Percentiles rank a stretch among this genome's conserved stretches.
Evolutionary conservation across 345 rosid genomes (phyloP).

Genomic region (Eucalyptus cloeziana): DNA sequence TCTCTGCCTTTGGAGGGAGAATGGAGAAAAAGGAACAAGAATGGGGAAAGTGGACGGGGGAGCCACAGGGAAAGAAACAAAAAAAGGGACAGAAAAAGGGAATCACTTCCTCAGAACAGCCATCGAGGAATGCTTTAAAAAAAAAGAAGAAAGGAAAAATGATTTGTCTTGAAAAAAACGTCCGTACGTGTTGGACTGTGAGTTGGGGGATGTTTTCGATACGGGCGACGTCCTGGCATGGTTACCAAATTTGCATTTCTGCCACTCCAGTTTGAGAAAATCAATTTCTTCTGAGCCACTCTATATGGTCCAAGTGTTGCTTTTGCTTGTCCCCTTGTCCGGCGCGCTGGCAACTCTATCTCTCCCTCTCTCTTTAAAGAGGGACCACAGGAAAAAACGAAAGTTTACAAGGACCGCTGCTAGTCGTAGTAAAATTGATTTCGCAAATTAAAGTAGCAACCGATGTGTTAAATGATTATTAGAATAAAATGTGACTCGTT

Average conservation of each 20-base stretch:
- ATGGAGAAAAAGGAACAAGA: neutral
- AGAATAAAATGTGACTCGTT: neutral
- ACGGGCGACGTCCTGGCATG: neutral
- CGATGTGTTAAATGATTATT: neutral
- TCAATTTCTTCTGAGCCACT: neutral
- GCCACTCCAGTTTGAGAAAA: neutral
- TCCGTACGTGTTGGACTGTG: fast-evolving
- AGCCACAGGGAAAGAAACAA: neutral
- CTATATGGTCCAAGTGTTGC: neutral
- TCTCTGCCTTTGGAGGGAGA: neutral
- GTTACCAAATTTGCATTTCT: neutral
- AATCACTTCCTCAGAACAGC: fast-evolving
- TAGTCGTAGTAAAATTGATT: neutral
- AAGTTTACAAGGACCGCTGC: neutral
- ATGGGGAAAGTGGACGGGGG: neutral
- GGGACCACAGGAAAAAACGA: neutral
- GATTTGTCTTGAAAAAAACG: fast-evolving
- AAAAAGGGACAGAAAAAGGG: fast-evolving
- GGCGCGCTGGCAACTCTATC: fast-evolving
- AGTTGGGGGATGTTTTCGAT: neutral
- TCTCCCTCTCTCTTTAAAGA: neutral
- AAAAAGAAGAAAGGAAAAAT: fast-evolving
- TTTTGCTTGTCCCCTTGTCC: neutral
- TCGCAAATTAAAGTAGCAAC: neutral
- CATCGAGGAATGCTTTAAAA: neutral